Percentiles rank a stretch among this genome's conserved stretches.
These are phyloP conservation scores for Populus alba DNA, from an alignment of 345 rosid genomes.

Conservation along the genomic window DNA sequence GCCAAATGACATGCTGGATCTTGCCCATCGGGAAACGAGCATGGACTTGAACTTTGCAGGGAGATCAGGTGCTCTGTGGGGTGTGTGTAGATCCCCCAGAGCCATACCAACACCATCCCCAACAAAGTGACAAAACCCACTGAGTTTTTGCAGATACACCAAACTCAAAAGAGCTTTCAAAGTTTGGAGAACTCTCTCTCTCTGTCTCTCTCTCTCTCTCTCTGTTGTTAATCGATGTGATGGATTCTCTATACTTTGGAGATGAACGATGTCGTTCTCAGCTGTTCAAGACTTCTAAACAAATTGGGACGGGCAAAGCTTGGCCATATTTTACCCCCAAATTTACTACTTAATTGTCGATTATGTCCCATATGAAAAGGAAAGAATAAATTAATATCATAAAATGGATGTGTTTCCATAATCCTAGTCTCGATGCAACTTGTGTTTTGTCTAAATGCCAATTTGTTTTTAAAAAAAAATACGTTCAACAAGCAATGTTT, in stretches of 20 bases:
- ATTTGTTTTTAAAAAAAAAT: too few relatives aligned
- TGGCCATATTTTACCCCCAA: neutral
- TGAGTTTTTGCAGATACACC: too few relatives aligned
- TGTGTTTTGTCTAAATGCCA: too few relatives aligned
- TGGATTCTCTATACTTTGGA: neutral
- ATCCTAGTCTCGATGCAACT: too few relatives aligned
- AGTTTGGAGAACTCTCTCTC: too few relatives aligned
- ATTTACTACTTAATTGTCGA: too few relatives aligned
- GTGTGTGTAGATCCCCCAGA: constrained; percentile 83
- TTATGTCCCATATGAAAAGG: too few relatives aligned
- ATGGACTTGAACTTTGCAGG: constrained; percentile 80
- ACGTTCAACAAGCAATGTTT: too few relatives aligned
- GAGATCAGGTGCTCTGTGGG: constrained; percentile 90
- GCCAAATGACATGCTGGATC: constrained; percentile 53
- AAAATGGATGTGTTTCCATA: too few relatives aligned
- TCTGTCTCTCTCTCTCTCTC: neutral
- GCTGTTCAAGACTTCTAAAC: neutral
- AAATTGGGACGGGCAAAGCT: neutral
- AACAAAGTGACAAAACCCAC: too few relatives aligned
- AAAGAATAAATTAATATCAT: too few relatives aligned
- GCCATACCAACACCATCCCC: constrained; percentile 86
- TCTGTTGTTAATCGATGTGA: neutral
- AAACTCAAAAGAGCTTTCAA: neutral
- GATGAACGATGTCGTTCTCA: neutral
- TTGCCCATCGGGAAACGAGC: too few relatives aligned